Conservation (phyloP, 257 asterid genomes). For the Nicotiana knightiana region DNA sequence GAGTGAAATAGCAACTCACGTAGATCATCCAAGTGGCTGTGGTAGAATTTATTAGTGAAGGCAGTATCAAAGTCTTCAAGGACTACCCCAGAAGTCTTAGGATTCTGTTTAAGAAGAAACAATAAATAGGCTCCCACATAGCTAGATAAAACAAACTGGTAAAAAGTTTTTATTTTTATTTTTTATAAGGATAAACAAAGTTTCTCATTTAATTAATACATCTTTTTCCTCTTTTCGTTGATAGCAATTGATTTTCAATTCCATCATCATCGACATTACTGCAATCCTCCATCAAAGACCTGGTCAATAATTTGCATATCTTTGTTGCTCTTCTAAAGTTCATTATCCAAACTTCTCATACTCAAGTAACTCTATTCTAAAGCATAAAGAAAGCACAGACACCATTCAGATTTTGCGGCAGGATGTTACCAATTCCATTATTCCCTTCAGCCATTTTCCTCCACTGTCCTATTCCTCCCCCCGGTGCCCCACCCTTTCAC, state of each 20-base stretch:
- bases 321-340: not conserved
- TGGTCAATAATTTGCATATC: not conserved
- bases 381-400: not conserved
- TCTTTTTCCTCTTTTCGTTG: not conserved
- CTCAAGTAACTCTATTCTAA: not conserved
- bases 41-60: conserved; percentile 81
- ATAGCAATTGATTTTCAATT: not conserved
- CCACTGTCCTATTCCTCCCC: not conserved
- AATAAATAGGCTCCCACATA: not conserved
- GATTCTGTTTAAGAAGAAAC: conserved; percentile 48
- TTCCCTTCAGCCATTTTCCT: not conserved
- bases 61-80: conserved; percentile 88
- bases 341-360: not conserved
- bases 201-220: not conserved
- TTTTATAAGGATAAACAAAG: not conserved
- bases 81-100: conserved; percentile 73
- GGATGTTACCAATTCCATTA: not conserved
- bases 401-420: not conserved
- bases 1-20: conserved; percentile 49
- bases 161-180: not conserved
- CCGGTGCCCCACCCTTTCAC: not conserved
- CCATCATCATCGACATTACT: not conserved
- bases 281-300: not conserved
- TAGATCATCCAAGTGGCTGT: conserved; percentile 88
- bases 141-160: not conserved